These are phyloP conservation scores for Haplographium delicatum DNA, from an alignment of 495 filamentous ascomycete species.

Conservation along the genomic window DNA sequence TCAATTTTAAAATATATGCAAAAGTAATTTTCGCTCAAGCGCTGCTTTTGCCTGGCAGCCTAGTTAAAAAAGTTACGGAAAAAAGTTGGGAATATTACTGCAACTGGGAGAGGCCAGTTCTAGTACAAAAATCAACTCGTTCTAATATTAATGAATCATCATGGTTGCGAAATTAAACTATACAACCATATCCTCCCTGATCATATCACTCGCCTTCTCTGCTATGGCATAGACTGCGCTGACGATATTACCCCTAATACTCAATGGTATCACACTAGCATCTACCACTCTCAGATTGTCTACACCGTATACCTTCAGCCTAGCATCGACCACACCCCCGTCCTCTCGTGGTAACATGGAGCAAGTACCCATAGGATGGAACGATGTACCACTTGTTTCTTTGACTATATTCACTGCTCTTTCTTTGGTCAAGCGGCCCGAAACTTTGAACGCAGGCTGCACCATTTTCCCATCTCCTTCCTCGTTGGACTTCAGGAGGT, in stretches of 20 bases:
- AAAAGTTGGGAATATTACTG: too few species aligned
- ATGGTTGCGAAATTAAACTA: too few species aligned
- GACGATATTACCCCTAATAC: slow-evolving; percentile 43
- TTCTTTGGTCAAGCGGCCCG: not conserved
- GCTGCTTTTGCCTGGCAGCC: too few species aligned
- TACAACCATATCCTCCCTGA: slow-evolving; percentile 40
- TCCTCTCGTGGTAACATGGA: slow-evolving; percentile 28
- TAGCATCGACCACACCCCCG: slow-evolving; percentile 45
- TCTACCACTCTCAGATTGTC: slow-evolving; percentile 45
- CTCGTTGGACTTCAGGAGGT: not conserved
- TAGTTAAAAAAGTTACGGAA: too few species aligned
- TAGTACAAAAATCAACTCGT: too few species aligned
- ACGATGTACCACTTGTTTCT: too few species aligned
- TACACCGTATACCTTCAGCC: slow-evolving; percentile 48
- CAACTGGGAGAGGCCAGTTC: too few species aligned
- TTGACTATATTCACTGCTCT: not conserved
- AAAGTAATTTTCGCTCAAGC: too few species aligned
- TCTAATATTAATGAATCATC: too few species aligned
- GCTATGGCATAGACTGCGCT: slow-evolving; percentile 49
- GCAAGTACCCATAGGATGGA: slow-evolving; percentile 34
- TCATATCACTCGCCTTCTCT: slow-evolving; percentile 49
- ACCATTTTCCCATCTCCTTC: not conserved
- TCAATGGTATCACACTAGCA: slow-evolving; percentile 49
- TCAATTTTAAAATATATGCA: too few species aligned
- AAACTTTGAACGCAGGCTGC: not conserved